Evolutionary conservation across 768 basidiomycete species (phyloP).

Genomic region (Chlorophyllum brunneum): DNA sequence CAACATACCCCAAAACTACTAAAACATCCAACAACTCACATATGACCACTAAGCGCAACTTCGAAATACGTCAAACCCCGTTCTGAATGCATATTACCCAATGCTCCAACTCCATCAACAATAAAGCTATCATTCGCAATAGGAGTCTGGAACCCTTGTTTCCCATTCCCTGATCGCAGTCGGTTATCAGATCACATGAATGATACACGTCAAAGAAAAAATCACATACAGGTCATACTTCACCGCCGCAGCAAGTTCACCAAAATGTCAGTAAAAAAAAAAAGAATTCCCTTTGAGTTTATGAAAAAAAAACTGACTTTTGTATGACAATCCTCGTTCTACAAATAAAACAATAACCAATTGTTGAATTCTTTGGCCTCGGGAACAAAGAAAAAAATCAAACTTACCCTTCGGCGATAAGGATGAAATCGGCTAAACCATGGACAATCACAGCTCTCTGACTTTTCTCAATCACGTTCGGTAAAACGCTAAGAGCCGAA

Average conservation of each 20-base stretch:
- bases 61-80: slow-evolving; percentile 67
- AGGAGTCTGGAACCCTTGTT: slow-evolving; percentile 72
- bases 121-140: slow-evolving; percentile 64
- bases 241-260: neutral
- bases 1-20: neutral
- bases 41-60: slow-evolving; percentile 67
- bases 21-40: slow-evolving; percentile 35
- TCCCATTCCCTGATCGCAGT: slow-evolving; percentile 33
- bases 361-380: no score
- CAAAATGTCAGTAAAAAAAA: neutral
- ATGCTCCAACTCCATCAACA: slow-evolving; percentile 65
- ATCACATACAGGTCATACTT: slow-evolving; percentile 38
- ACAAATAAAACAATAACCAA: neutral
- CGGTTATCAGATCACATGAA: slow-evolving; percentile 20
- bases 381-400: neutral
- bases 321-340: slow-evolving; percentile 61
- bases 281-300: no score
- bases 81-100: slow-evolving; percentile 63
- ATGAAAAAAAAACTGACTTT: no score
- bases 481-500: slow-evolving; percentile 60
- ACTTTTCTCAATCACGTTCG: slow-evolving; percentile 75
- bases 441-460: slow-evolving; percentile 65
- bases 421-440: slow-evolving; percentile 68
- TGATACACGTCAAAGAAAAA: slow-evolving; percentile 7
- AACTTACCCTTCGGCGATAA: slow-evolving; percentile 70